phyloP scores from a whole-genome alignment of 768 basidiomycete genomes.

The Termitomyces heimii region DNA sequence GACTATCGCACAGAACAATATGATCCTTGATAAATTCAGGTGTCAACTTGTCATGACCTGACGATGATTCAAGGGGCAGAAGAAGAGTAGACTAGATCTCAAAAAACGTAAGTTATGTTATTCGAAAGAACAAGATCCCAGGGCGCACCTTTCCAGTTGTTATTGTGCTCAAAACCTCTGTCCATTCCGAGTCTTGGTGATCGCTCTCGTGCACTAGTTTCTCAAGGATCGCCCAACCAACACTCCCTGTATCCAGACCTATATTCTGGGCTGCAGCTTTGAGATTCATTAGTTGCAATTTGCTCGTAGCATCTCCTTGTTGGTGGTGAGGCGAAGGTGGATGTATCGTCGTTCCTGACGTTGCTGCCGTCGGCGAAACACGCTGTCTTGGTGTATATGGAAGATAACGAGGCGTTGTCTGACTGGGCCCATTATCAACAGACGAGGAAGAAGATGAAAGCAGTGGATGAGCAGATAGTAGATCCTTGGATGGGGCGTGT shows the following conservation, averaged over 20 bases:
- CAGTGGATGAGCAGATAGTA: conserved; percentile 58
- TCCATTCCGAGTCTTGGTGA: conserved; percentile 60
- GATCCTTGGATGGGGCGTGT: conserved; percentile 44
- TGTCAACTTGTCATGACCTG: conserved; percentile 51
- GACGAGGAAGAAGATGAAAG: conserved; percentile 37
- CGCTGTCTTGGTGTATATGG: conserved; percentile 77
- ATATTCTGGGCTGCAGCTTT: conserved; percentile 67
- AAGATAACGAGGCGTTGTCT: conserved; percentile 44
- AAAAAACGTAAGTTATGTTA: not conserved
- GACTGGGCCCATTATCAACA: conserved; percentile 18
- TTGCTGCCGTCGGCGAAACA: conserved; percentile 33
- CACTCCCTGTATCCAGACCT: conserved; percentile 54
- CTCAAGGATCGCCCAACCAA: conserved; percentile 79
- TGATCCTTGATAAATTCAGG: conserved; percentile 83
- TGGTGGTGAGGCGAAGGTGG: conserved; percentile 40
- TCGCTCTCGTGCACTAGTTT: conserved; percentile 46
- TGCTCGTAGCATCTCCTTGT: conserved; percentile 58
- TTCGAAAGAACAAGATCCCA: not conserved
- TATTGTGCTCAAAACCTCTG: conserved; percentile 60
- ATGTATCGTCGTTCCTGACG: conserved; percentile 44
- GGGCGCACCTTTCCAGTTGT: conserved; percentile 60
- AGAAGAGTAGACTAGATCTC: conserved; percentile 66
- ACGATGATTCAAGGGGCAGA: conserved; percentile 60
- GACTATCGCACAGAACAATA: conserved; percentile 56
- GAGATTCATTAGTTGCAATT: conserved; percentile 66